Conservation (phyloP, 2,329 filamentous ascomycete genomes). For the Verticillium nubilum region DNA sequence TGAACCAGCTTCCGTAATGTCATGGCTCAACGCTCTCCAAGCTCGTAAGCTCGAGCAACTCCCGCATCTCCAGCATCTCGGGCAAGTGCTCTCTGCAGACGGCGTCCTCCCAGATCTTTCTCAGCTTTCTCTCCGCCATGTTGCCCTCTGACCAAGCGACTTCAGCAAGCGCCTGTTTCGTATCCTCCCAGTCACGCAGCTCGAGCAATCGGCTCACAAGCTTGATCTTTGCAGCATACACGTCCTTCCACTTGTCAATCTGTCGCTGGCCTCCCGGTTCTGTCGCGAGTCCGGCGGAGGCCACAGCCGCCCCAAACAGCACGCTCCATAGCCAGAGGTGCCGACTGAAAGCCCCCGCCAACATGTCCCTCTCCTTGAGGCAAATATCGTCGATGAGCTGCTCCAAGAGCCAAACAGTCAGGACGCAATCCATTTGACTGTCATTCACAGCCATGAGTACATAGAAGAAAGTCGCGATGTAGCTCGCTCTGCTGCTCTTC, state of each 20-base stretch:
- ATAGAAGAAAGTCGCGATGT: constrained; percentile 42
- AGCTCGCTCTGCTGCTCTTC: constrained; percentile 35
- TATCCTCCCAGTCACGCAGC: constrained; percentile 31
- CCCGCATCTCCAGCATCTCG: neutral
- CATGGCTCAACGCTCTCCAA: neutral
- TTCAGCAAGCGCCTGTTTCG: constrained; percentile 27
- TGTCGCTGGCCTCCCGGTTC: constrained; percentile 29
- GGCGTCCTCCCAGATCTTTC: constrained; percentile 35
- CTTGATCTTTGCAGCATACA: constrained; percentile 35
- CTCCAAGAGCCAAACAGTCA: constrained; percentile 39
- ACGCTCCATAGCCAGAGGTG: constrained; percentile 41
- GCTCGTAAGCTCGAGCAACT: neutral
- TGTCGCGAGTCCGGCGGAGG: constrained; percentile 27
- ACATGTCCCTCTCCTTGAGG: constrained; percentile 31
- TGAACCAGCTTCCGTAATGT: neutral
- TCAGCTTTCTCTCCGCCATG: constrained; percentile 31
- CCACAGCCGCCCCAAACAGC: constrained; percentile 37
- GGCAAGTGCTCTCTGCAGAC: constrained; percentile 12
- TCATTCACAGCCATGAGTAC: constrained; percentile 38
- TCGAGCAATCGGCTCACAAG: constrained; percentile 30
- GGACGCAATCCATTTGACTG: constrained; percentile 33
- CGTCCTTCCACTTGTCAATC: constrained; percentile 28
- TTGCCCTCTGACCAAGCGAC: constrained; percentile 34
- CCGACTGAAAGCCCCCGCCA: constrained; percentile 33
- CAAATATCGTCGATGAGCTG: constrained; percentile 38